Base-by-base conservation (phyloP, 2,329 filamentous ascomycete species). In the Lasiodiplodia citricola region DNA sequence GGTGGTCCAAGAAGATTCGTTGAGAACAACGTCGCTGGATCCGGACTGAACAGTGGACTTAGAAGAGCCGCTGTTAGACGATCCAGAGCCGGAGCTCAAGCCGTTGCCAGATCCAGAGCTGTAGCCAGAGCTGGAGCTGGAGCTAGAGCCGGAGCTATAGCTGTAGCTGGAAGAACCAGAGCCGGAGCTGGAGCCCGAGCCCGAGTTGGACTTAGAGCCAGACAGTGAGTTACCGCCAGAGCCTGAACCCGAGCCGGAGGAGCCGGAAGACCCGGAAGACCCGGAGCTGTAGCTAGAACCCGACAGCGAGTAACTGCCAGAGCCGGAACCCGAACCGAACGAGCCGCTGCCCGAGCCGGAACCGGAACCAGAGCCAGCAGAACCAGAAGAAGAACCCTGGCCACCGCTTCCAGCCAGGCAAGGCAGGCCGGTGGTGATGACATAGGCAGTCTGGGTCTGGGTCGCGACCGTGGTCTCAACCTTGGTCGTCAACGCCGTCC, bases 401-500 rank as follows among this genome's bases (percentile, higher is more conserved):
- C 21, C 13, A 47, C 38, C 21, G 35, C 35, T 25, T 14, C 56
- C 56, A 8, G 35, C 56, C 31, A 41, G 35, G 21, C 56, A 58
- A 10, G 56, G 56, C 4, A 58, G 38, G 37, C 56, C 56, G n/a
- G 56, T 58, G 31, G 56, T 58, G 13, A 58, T 58, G 11, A 58
- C 56, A 41, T 58, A 58, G 10, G 56, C 56, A 8, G 56, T 58
- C 35, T 58, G 35, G 18, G 56, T 58, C 37, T 44, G 37, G 5
- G 56, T 58, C 1, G 56, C 35, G 14, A 41, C n/a, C 37, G 37
- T 37, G n/a, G 38, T 25, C 56, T 58, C 56, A 11, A 58, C 37
- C 35, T 58, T 58, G 35, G 56, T 58, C 35, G 56, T 58, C n/a
- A 38, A 37, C 56, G 38, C 56, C 8, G 56, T 58, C 56, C 23